Evolutionary conservation across 2,329 filamentous ascomycete genomes (phyloP), one percentile per base, ranked within the genome.

Genomic region (Sphaerulina vaccinii): DNA sequence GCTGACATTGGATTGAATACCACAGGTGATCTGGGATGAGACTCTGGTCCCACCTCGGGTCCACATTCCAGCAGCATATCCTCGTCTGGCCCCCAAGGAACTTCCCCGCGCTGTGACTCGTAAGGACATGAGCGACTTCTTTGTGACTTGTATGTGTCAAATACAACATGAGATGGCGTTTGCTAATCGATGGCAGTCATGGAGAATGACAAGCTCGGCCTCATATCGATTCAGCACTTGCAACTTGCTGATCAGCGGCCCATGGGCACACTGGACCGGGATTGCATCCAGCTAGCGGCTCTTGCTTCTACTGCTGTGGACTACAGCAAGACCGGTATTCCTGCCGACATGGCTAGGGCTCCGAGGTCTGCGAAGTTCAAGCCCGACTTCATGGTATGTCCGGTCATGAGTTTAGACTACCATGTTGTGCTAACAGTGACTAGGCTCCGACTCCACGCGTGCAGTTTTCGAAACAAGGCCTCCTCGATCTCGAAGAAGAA

Each of bases 71-170:
- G 88, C 89, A 0, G 82, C 90, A 56, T 95, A 95, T 60, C 79
- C 82, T 2, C 76, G 81, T 1, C 74, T 80, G 0, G 13, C 59
- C 0, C 80, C 86, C 0, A 54, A 75, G 0, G 75, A 84, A 41
- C 78, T 95, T n/a, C 75, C 78, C 6, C 75, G 86, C 1, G 56
- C 70, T 0, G 86, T 95, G 0, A 69, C 68, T 1, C 68, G 69
- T 1, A 67, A 79, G 0, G 88, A 95, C 59, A 93, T 95, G 72
- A 83, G 83, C 0, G 75, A 86, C 9, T 93, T 92, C 69, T 93
- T 95, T 57, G 76, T 95, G n/a, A 75, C 83, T 13, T 89, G 45
- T 49, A n/a, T n/a, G 27, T n/a, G 45, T 49, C 2, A 13, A 6
- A 10, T 13, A 5, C 55, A 88, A 4, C 40, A 13, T 44, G n/a